These are phyloP conservation scores for Fusarium sacchari DNA, from an alignment of 2,329 filamentous ascomycete species.

Conservation along the genomic window DNA sequence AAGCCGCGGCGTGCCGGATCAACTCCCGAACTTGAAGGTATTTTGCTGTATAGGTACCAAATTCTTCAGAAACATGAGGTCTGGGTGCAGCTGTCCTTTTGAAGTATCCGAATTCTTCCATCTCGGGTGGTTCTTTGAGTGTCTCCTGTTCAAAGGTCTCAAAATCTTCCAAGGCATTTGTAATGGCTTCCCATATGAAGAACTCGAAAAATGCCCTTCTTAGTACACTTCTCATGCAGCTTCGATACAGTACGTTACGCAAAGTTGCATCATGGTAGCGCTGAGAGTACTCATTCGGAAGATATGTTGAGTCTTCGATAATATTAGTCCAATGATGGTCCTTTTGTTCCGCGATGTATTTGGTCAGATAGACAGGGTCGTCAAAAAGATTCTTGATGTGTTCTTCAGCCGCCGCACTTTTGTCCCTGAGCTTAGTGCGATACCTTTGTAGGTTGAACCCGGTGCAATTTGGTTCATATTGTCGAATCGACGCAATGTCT, in stretches of 20 bases:
- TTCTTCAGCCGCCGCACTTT: conserved; percentile 17
- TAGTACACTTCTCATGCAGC: conserved; percentile 27
- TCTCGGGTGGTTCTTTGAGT: neutral
- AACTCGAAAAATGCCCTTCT: conserved; percentile 35
- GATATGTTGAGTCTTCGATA: neutral
- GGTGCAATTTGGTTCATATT: conserved; percentile 19
- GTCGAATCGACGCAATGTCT: conserved; percentile 20
- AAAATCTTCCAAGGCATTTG: neutral
- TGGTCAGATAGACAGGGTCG: conserved; percentile 32
- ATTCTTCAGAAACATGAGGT: neutral
- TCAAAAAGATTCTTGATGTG: conserved; percentile 32
- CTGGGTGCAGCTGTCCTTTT: neutral
- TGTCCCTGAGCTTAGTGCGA: neutral
- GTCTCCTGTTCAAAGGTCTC: neutral
- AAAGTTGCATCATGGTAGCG: neutral
- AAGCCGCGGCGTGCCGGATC: conserved; percentile 29
- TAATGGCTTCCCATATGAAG: conserved; percentile 28
- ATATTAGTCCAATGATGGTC: conserved; percentile 40
- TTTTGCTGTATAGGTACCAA: neutral
- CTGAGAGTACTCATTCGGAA: neutral
- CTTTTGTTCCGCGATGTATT: conserved; percentile 30
- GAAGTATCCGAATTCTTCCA: neutral
- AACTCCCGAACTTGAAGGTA: neutral
- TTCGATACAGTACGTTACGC: conserved; percentile 16
- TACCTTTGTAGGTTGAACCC: neutral